Percentiles rank a stretch among this genome's conserved stretches.
Conservation (phyloP, 1,284 basidiomycete genomes). For the Inonotus obliquus region DNA sequence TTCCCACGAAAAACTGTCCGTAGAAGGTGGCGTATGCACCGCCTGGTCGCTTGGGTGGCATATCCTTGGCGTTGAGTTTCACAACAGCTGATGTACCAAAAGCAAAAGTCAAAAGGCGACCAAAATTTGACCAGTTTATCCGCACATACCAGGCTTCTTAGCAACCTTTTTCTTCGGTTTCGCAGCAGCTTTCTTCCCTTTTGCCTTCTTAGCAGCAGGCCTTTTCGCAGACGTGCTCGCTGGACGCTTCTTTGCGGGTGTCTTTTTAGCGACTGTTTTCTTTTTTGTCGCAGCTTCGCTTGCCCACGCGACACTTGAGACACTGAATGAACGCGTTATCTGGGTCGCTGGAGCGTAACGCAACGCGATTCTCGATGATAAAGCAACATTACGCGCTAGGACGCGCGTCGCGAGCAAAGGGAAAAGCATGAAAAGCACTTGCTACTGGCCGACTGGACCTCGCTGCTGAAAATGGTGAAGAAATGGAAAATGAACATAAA, state of each 20-base stretch:
- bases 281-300: neutral
- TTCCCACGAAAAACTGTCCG: neutral
- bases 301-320: slow-evolving; percentile 1
- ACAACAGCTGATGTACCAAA: neutral
- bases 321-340: slow-evolving; percentile 4
- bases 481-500: neutral
- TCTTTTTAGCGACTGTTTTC: slow-evolving; percentile 7
- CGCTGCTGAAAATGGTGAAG: neutral
- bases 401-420: slow-evolving; percentile 2
- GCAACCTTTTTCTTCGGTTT: slow-evolving; percentile 3
- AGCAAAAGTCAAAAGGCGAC: neutral
- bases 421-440: slow-evolving; percentile 1
- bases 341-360: neutral
- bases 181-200: neutral
- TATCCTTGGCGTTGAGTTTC: neutral
- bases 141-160: slow-evolving; percentile 9
- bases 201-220: slow-evolving; percentile 1
- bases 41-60: neutral
- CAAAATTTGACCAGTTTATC: neutral
- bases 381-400: neutral
- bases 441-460: neutral
- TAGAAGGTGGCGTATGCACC: slow-evolving; percentile 9
- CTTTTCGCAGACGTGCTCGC: slow-evolving; percentile 2
- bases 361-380: neutral
- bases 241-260: slow-evolving; percentile 12